These are phyloP conservation scores for Leonotis leonurus DNA, from an alignment of 257 asterid genomes.

Conservation along the genomic window DNA sequence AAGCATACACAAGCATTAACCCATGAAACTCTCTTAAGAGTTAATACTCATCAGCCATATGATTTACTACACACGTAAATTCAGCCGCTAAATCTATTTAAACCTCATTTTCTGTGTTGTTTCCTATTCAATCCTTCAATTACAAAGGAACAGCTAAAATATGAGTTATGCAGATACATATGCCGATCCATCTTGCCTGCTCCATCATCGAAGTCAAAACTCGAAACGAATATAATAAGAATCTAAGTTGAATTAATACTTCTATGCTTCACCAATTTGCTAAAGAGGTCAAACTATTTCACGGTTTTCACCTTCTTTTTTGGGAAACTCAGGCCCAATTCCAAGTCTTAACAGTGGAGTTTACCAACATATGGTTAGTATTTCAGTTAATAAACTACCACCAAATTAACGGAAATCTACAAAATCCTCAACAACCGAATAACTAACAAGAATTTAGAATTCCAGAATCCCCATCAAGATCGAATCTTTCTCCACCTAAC, in stretches of 20 bases:
- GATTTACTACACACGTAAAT: too few relatives aligned
- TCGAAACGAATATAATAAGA: neutral
- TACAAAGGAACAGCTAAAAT: neutral
- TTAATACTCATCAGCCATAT: too few relatives aligned
- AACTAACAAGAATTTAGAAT: constrained; percentile 3
- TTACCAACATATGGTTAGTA: too few relatives aligned
- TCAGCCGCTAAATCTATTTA: neutral
- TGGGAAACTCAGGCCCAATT: neutral
- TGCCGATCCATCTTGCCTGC: constrained; percentile 10
- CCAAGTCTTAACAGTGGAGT: neutral
- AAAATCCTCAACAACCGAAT: constrained; percentile 13
- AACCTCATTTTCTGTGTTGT: neutral
- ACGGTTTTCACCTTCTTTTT: constrained; percentile 8
- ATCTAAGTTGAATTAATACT: neutral
- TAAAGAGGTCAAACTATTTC: too few relatives aligned
- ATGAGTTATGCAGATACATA: too few relatives aligned
- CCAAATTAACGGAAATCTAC: neutral
- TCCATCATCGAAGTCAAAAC: constrained; percentile 11
- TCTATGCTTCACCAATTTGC: constrained; percentile 7
- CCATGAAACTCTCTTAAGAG: too few relatives aligned
- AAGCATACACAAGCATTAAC: neutral
- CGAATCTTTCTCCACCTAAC: constrained; percentile 7
- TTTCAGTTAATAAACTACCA: too few relatives aligned
- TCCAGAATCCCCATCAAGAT: constrained; percentile 15
- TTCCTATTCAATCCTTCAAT: neutral